Evolutionary conservation across 305 asterid species (phyloP).

Genomic region (Solanum chacoense): DNA sequence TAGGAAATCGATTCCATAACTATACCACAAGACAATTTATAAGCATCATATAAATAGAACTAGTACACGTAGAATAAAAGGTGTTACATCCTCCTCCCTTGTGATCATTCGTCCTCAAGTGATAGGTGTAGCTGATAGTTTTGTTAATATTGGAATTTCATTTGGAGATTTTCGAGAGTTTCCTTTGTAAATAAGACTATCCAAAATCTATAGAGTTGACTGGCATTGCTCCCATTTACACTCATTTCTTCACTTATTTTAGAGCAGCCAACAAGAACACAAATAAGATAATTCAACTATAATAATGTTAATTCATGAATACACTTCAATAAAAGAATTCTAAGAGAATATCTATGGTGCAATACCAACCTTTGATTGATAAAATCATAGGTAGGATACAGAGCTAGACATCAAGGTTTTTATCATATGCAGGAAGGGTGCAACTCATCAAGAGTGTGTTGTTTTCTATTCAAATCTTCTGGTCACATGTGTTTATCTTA

Average conservation of each 20-base stretch:
- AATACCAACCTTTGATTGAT: too few relatives aligned
- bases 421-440: not conserved
- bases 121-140: not conserved
- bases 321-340: too few relatives aligned
- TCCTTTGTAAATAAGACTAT: not conserved
- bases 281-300: too few relatives aligned
- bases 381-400: not conserved
- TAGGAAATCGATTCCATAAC: not conserved
- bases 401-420: not conserved
- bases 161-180: not conserved
- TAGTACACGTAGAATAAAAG: not conserved
- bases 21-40: not conserved
- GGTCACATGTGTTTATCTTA: not conserved
- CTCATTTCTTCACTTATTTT: too few relatives aligned
- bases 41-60: too few relatives aligned
- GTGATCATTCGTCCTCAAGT: not conserved
- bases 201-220: not conserved
- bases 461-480: not conserved
- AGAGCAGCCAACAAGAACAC: too few relatives aligned
- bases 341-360: too few relatives aligned
- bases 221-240: too few relatives aligned
- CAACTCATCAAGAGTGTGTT: not conserved
- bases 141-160: not conserved
- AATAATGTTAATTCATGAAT: too few relatives aligned
- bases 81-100: not conserved